Conservation (phyloP, 371 early-diverging fungal genomes). For the Sporodiniella umbellata region DNA sequence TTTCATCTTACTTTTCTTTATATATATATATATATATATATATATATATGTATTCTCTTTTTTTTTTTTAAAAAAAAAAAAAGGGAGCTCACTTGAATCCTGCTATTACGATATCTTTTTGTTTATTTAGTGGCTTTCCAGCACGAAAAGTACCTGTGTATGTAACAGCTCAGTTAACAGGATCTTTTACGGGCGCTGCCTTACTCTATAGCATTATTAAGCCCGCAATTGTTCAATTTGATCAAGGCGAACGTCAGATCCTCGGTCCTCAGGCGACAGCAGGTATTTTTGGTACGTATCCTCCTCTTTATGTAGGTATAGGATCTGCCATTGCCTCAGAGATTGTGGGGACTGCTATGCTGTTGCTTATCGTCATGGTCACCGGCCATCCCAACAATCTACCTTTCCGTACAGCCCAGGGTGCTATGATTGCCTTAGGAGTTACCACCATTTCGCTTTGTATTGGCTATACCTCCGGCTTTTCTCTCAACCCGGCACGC, state of each 20-base stretch:
- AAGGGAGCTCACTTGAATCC: conserved; percentile 84
- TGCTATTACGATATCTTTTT: conserved; percentile 70
- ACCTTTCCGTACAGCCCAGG: conserved; percentile 57
- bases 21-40: not conserved
- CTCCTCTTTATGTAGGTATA: conserved; percentile 47
- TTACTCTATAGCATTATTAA: conserved; percentile 55
- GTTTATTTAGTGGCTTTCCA: conserved; percentile 67
- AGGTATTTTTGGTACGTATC: conserved; percentile 78
- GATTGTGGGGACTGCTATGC: conserved; percentile 74
- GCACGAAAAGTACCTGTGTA: conserved; percentile 61
- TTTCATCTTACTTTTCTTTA: not conserved
- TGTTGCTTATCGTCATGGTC: conserved; percentile 67
- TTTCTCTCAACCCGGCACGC: conserved; percentile 85
- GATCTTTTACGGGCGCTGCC: conserved; percentile 73
- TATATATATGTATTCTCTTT: not conserved
- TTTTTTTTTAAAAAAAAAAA: no score
- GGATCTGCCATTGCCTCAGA: conserved; percentile 72
- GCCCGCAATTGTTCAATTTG: conserved; percentile 56
- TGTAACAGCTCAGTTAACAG: conserved; percentile 60
- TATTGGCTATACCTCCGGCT: conserved; percentile 73
- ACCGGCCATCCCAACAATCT: conserved; percentile 69
- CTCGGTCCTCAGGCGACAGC: conserved; percentile 49
- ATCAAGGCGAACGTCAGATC: conserved; percentile 57
- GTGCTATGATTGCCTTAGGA: conserved; percentile 62
- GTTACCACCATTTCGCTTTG: conserved; percentile 40